Base-by-base conservation (phyloP, 108 stramenopile species). In the Skeletonema potamos region DNA sequence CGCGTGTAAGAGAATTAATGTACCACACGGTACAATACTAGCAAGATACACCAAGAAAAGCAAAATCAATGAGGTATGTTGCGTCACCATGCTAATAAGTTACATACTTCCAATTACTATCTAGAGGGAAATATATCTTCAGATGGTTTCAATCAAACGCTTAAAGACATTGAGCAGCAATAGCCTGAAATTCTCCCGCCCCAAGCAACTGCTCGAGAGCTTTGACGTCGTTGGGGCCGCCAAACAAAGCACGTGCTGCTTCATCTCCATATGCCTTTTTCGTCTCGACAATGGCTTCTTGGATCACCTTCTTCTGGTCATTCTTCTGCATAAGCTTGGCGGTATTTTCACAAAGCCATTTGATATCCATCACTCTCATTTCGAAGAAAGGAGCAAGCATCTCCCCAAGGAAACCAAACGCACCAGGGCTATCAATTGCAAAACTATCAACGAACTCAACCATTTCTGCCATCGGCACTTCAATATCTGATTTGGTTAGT, bases 401-500 rank as follows among this genome's bases (percentile, higher is more conserved):
- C 15, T 85, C 80, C 18, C 83, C 90, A 28, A 89, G 55, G 64
- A 90, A 90, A 3, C 82, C 82, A 60, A 74, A 90, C 0, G 76
- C 83, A 39, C 59, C 59, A 13, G 93, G 93, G 62, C 83, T 76
- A 64, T 91, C 93, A 36, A 66, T 58, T 26, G 81, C 85, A 56
- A 81, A 83, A 59, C 76, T 76, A 57, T 90, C 87, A 64, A 94
- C 81, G 62, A 90, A 91, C 68, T 94, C 90, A 54, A 94, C 81
- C 24, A 79, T 7, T 11, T 89, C 89, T 2, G 39, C 56, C 70
- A 90, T 39, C 2, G 86, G 77, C 28, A n/a, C 62, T 56, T 74
- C 62, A 27, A 91, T 76, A 64, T 94, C 89, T 29, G 51, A 54
- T 18, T 34, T 36, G 4, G 84, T 61, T 9, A 94, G 33, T 63